A percentile compares a stretch with the other conserved stretches of the same genome.
phyloP scores from a whole-genome alignment of 805 yeast genomes.

The Clavispora phyllophila region DNA sequence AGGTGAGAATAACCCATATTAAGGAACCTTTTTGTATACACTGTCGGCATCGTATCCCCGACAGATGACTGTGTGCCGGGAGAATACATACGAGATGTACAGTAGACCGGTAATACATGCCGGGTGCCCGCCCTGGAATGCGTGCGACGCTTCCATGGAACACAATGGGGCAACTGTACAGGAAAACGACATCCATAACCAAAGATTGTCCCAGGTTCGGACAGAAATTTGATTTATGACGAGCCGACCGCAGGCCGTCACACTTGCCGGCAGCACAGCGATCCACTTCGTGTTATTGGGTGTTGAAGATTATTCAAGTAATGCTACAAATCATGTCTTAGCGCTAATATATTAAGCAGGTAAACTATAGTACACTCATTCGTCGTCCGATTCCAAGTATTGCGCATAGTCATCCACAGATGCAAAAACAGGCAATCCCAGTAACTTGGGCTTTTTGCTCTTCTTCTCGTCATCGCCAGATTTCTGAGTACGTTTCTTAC shows the following conservation, averaged over 20 bases:
- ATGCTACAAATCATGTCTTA: background rate
- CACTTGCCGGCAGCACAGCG: too few species aligned
- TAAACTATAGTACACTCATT: slow-evolving; percentile 13
- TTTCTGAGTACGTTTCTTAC: slow-evolving; percentile 20
- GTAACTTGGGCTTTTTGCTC: slow-evolving; percentile 52
- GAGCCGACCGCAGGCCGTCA: too few species aligned
- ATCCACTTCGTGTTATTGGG: too few species aligned
- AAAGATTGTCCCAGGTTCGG: too few species aligned
- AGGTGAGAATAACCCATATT: background rate
- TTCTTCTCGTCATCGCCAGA: slow-evolving; percentile 23
- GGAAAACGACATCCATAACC: too few species aligned
- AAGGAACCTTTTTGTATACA: too few species aligned
- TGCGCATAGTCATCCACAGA: slow-evolving; percentile 83
- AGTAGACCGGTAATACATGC: background rate
- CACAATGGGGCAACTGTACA: background rate
- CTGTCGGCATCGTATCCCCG: background rate
- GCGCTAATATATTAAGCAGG: background rate
- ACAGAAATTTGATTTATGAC: too few species aligned
- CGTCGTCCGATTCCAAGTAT: slow-evolving; percentile 63
- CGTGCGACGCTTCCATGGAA: background rate
- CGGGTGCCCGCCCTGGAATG: background rate
- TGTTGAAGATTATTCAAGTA: too few species aligned
- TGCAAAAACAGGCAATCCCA: slow-evolving; percentile 78
- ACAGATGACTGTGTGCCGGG: background rate
- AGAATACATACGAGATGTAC: background rate